Percentiles rank a stretch among this genome's conserved stretches.
Evolutionary conservation across 1,284 basidiomycete genomes (phyloP).

Genomic region (Cystobasidium slooffiae): DNA sequence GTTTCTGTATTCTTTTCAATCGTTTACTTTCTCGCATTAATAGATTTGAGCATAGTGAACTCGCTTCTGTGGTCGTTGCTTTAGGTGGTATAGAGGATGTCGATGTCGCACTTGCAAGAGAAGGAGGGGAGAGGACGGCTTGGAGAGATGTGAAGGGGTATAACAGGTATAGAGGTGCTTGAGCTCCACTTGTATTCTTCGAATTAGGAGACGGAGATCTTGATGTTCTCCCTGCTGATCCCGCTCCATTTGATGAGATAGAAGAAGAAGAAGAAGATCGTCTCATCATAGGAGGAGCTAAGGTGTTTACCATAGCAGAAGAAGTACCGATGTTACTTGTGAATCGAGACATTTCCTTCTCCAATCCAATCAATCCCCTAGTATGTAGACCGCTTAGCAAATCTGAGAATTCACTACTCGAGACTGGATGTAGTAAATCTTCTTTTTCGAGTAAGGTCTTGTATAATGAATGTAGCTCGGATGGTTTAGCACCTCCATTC

Average conservation of each 20-base stretch:
- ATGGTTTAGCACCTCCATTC: conserved; percentile 22
- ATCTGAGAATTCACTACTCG: conserved; percentile 35
- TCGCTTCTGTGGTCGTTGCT: conserved; percentile 25
- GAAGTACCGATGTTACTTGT: neutral
- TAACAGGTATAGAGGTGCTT: conserved; percentile 29
- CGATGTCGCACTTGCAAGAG: neutral
- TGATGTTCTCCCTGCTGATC: conserved; percentile 10
- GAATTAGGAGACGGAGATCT: conserved; percentile 33
- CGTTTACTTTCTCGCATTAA: conserved; percentile 22
- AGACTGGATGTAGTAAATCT: conserved; percentile 38
- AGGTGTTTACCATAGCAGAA: neutral
- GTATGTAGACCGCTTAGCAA: conserved; percentile 36
- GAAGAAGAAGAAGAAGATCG: conserved; percentile 34
- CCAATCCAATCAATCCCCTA: conserved; percentile 30
- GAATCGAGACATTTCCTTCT: conserved; percentile 14
- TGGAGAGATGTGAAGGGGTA: conserved; percentile 28
- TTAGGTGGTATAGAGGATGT: neutral
- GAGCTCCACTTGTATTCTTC: conserved; percentile 14
- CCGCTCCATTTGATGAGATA: conserved; percentile 15
- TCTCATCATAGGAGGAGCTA: conserved; percentile 40
- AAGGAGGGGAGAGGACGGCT: neutral
- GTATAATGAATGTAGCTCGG: conserved; percentile 30
- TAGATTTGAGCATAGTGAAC: conserved; percentile 20
- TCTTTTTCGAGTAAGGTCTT: conserved; percentile 29
- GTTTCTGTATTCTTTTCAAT: conserved; percentile 17